Evolutionary conservation across 2,329 filamentous ascomycete genomes (phyloP).

Genomic region (Calonectria fujianensis): DNA sequence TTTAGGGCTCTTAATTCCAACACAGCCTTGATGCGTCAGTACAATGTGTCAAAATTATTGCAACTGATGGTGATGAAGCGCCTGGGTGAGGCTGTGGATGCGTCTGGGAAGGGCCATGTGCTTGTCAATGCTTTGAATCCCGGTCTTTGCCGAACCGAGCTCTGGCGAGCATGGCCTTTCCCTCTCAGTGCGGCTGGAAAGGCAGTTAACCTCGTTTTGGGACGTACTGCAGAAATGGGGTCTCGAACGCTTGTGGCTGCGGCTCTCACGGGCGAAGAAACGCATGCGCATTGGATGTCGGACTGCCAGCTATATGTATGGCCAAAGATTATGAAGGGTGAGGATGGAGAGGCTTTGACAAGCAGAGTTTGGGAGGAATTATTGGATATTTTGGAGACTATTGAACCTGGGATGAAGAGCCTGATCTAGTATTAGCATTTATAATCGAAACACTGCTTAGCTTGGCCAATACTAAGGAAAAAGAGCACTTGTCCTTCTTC

Average conservation of each 20-base stretch:
- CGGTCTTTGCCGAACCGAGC: conserved; percentile 63
- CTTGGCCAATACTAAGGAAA: neutral
- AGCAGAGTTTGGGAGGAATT: conserved; percentile 65
- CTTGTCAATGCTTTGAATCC: conserved; percentile 64
- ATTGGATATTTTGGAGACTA: conserved; percentile 63
- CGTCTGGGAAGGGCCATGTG: conserved; percentile 58
- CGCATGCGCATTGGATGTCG: conserved; percentile 65
- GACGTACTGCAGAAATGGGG: conserved; percentile 62
- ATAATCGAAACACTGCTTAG: neutral
- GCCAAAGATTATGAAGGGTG: conserved; percentile 55
- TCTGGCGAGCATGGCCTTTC: conserved; percentile 60
- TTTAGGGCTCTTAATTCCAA: conserved; percentile 58
- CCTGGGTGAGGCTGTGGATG: conserved; percentile 59
- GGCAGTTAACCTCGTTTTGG: conserved; percentile 52
- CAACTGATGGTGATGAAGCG: conserved; percentile 56
- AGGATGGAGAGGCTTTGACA: conserved; percentile 61
- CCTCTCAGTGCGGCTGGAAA: conserved; percentile 53
- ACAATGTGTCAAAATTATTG: conserved; percentile 58
- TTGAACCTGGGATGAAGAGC: conserved; percentile 62
- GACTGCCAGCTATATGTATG: conserved; percentile 55
- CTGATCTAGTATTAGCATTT: conserved; percentile 53
- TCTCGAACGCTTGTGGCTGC: conserved; percentile 63
- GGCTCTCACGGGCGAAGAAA: conserved; percentile 60
- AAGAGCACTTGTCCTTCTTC: neutral
- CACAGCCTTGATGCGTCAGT: conserved; percentile 49